Evolutionary conservation across 306 rosid genomes (phyloP).

Genomic region (Rosa rugosa): DNA sequence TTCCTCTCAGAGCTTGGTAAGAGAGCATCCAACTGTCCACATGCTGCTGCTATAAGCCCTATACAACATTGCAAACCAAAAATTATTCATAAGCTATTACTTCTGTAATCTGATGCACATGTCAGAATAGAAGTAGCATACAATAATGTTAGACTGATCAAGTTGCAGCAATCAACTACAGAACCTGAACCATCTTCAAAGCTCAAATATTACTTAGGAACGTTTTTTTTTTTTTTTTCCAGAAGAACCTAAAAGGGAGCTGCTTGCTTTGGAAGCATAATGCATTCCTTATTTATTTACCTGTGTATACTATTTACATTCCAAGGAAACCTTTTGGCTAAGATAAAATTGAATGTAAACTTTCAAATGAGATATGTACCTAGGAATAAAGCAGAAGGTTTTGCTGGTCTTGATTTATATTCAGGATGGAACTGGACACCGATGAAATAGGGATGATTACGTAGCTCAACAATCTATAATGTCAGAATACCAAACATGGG

Average conservation of each 20-base stretch:
- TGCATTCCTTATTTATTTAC: not conserved
- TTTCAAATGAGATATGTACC: slow-evolving; percentile 41
- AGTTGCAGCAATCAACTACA: not conserved
- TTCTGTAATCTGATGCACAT: not conserved
- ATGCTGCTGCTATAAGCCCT: slow-evolving; percentile 86
- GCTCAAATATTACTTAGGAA: not conserved
- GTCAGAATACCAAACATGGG: slow-evolving; percentile 13
- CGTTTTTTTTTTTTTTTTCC: too few species aligned
- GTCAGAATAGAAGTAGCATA: not conserved
- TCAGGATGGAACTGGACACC: slow-evolving; percentile 97
- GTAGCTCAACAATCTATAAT: slow-evolving; percentile 74
- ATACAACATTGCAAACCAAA: slow-evolving; percentile 17
- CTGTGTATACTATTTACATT: not conserved
- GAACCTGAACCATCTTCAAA: not conserved
- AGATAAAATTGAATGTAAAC: slow-evolving; percentile 4
- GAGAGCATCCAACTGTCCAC: slow-evolving; percentile 59
- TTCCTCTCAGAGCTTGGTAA: slow-evolving; percentile 43
- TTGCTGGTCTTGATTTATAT: slow-evolving; percentile 87
- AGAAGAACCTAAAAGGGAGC: too few species aligned
- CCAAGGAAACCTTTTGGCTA: too few species aligned
- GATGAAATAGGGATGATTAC: slow-evolving; percentile 80
- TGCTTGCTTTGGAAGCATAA: not conserved
- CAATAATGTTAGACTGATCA: not conserved
- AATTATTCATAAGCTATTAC: not conserved
- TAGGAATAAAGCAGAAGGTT: slow-evolving; percentile 75